Evolutionary conservation across 345 rosid species (phyloP).

Genomic region (Populus pruinosa): DNA sequence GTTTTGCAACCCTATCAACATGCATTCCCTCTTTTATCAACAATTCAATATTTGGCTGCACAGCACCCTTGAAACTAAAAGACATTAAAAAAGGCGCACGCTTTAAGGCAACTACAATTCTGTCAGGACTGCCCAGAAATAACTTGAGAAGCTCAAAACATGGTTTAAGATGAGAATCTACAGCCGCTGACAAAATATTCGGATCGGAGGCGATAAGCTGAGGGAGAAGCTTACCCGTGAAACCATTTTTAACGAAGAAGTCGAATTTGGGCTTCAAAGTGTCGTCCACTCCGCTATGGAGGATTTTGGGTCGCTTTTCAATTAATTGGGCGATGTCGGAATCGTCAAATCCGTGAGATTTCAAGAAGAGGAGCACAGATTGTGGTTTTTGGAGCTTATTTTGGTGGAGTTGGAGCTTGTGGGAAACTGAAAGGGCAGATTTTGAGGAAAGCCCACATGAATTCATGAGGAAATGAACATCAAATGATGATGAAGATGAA

Average conservation of each 20-base stretch:
- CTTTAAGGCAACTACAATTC: no score
- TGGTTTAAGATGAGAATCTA: slow-evolving; percentile 3
- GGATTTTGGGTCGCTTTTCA: slow-evolving; percentile 2
- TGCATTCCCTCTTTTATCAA: no score
- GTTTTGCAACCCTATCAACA: no score
- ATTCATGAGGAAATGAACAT: neutral
- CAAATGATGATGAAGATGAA: neutral
- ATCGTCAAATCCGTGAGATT: slow-evolving; percentile 11
- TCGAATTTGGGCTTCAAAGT: slow-evolving; percentile 26
- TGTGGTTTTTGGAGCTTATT: neutral
- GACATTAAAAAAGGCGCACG: no score
- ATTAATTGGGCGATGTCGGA: slow-evolving; percentile 15
- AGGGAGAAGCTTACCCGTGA: slow-evolving; percentile 10
- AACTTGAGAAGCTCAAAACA: slow-evolving; percentile 4
- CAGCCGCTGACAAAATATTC: neutral
- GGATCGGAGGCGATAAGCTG: slow-evolving; percentile 10
- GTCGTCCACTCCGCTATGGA: slow-evolving; percentile 1
- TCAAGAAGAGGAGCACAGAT: slow-evolving; percentile 19
- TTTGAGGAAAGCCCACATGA: slow-evolving; percentile 9
- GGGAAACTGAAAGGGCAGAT: slow-evolving; percentile 7
- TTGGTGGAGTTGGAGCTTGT: slow-evolving; percentile 2
- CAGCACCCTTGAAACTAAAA: no score
- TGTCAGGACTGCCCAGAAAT: no score
- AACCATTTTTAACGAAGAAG: slow-evolving; percentile 4
- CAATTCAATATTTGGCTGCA: no score